Conservation (phyloP, 1,284 basidiomycete genomes). For the Cutaneotrichosporon sp. region DNA sequence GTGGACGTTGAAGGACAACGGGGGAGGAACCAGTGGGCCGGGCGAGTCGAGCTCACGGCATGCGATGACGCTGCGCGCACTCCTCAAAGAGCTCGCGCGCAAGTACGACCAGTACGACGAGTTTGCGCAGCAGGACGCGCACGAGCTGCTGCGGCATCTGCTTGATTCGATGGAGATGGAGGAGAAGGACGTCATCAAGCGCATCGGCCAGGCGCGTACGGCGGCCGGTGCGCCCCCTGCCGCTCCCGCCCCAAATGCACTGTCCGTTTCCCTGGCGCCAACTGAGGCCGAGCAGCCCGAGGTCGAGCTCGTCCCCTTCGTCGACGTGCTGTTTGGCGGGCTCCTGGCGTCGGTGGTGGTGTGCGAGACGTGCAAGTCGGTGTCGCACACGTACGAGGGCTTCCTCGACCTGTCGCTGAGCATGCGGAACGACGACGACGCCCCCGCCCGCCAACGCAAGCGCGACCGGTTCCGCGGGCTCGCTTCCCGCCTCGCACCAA, state of each 20-base stretch:
- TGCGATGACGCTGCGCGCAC: conserved; percentile 55
- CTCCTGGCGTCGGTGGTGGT: conserved; percentile 84
- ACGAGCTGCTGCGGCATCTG: conserved; percentile 85
- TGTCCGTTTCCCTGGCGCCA: not conserved
- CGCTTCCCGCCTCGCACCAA: conserved; percentile 15
- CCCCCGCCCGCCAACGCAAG: conserved; percentile 25
- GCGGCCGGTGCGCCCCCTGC: not conserved
- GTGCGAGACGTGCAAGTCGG: conserved; percentile 84
- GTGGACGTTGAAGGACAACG: conserved; percentile 51
- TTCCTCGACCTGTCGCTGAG: conserved; percentile 91
- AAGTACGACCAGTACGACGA: conserved; percentile 94
- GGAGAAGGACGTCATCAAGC: conserved; percentile 74
- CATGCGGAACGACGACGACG: conserved; percentile 60
- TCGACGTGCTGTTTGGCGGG: conserved; percentile 87
- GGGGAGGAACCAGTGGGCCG: conserved; percentile 39
- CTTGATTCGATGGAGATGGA: conserved; percentile 95
- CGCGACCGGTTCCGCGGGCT: conserved; percentile 71
- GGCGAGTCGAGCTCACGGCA: conserved; percentile 32
- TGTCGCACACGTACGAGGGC: conserved; percentile 85
- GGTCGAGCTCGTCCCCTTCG: conserved; percentile 63
- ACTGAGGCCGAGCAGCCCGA: not conserved
- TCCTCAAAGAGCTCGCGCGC: conserved; percentile 69
- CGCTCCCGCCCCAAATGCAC: not conserved
- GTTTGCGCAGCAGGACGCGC: conserved; percentile 80
- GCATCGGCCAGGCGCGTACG: conserved; percentile 3